Base-by-base conservation (phyloP, 345 rosid genomes). In the Populus nigra region DNA sequence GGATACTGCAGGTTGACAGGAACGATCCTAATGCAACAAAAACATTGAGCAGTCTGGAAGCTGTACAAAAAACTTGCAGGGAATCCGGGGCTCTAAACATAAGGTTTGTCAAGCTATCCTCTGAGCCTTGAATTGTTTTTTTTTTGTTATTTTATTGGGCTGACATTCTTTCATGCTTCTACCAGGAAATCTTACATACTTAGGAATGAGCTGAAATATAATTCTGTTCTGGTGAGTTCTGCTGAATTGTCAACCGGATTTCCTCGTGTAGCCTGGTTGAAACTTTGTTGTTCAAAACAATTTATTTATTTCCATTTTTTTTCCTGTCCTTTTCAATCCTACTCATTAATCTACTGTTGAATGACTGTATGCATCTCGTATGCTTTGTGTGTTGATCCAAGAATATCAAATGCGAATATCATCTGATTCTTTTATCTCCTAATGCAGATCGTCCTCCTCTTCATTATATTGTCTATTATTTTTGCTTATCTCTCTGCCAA, bases 1-100 rank as follows among this genome's bases (percentile, higher is more conserved):
- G 25, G 73, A 73, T 2, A 23, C 65, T 69, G 61, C 77, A 95
- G 99, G 90, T 93, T 50, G 89, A 92, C 83, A 83, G 72, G 80
- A 86, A 80, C 29, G 97, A 93, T 77, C 99, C 98, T 9, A 91
- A 87, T 85, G 93, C 91, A 38, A 72, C 80, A 76, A 90, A 86
- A 78, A 90, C 94, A 45, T 71, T 87, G 71, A 87, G 80, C 76
- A 85, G 89, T 74, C 80, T 95, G 36, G 96, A 93, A 78, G 90
- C 90, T 8, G 76, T 88, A 53, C 89, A 87, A 85, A 87, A 90
- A 78, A 49, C 84, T 36, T 93, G 98, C 91, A 81, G 65, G 81
- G 87, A 90, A 38, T 87, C 91, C 17, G 94, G 97, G 57, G 69
- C 82, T 36, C 83, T 91, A 71, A 80, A 68, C 65, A 87, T 78